Conservation (phyloP, 306 rosid genomes). For the Corylus heterophylla region DNA sequence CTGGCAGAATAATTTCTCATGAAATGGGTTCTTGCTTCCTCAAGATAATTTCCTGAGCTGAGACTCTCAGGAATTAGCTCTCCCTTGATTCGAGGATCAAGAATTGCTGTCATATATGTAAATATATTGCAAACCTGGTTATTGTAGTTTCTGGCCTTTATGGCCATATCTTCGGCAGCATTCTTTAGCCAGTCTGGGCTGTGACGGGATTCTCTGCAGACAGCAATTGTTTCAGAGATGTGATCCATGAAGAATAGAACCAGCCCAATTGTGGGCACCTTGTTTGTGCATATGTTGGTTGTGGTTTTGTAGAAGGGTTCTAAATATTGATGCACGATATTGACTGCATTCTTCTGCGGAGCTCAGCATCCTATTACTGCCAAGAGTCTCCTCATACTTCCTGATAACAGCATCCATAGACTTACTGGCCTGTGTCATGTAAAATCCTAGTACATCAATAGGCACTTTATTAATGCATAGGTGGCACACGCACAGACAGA, state of each 20-base stretch:
- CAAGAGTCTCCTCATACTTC: conserved; percentile 71
- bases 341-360: conserved; percentile 67
- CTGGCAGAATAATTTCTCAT: conserved; percentile 65
- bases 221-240: conserved; percentile 76
- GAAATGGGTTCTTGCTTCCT: conserved; percentile 86
- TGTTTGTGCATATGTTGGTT: conserved; percentile 83
- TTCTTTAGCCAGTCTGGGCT: conserved; percentile 83
- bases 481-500: background rate
- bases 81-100: conserved; percentile 92
- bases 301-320: conserved; percentile 96
- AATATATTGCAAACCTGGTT: conserved; percentile 82
- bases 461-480: conserved; percentile 16
- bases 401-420: conserved; percentile 77
- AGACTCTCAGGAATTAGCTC: conserved; percentile 91
- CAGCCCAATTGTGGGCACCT: conserved; percentile 80
- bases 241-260: conserved; percentile 98
- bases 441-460: conserved; percentile 19
- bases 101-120: conserved; percentile 86
- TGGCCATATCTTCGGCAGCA: conserved; percentile 91
- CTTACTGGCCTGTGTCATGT: conserved; percentile 71
- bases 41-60: conserved; percentile 62
- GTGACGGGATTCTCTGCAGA: conserved; percentile 78
- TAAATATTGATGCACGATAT: conserved; percentile 75
- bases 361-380: conserved; percentile 64
- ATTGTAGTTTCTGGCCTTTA: conserved; percentile 66